phyloP scores from a whole-genome alignment of 257 asterid species.

The Plantago ovata region DNA sequence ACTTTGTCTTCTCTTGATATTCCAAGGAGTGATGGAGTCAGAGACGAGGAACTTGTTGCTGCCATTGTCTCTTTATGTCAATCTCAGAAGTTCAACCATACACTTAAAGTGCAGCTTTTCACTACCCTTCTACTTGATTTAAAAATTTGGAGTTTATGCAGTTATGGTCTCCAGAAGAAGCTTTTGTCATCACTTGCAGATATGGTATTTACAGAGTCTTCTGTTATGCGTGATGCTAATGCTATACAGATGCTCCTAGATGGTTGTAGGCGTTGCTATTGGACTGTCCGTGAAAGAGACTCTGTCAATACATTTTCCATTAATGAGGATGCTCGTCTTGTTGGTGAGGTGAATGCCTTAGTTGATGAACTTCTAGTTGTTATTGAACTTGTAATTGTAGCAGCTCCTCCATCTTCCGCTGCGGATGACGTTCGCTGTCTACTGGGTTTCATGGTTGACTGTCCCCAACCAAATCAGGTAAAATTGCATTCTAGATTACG shows the following conservation, averaged over 20 bases:
- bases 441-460: constrained; percentile 95
- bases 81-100: constrained; percentile 77
- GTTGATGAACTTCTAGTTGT: constrained; percentile 98
- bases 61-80: constrained; percentile 88
- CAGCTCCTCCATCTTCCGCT: constrained; percentile 85
- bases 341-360: constrained; percentile 97
- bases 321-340: constrained; percentile 53
- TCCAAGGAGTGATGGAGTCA: constrained; percentile 59
- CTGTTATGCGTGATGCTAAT: constrained; percentile 96
- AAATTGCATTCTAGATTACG: constrained; percentile 9
- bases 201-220: constrained; percentile 90
- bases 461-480: constrained; percentile 98
- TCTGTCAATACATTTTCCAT: constrained; percentile 69
- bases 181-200: constrained; percentile 96
- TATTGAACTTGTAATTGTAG: constrained; percentile 81
- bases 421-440: constrained; percentile 79
- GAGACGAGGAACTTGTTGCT: constrained; percentile 91
- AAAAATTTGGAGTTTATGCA: constrained; percentile 93
- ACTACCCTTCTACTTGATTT: constrained; percentile 87
- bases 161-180: constrained; percentile 95
- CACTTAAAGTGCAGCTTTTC: constrained; percentile 88
- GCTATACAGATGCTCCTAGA: constrained; percentile 97
- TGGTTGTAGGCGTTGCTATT: constrained; percentile 96
- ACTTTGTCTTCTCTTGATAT: constrained; percentile 63
- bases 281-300: constrained; percentile 82